Percentiles rank a stretch among this genome's conserved stretches.
Conservation (phyloP, 306 rosid genomes). For the Quercus aquifolioides region DNA sequence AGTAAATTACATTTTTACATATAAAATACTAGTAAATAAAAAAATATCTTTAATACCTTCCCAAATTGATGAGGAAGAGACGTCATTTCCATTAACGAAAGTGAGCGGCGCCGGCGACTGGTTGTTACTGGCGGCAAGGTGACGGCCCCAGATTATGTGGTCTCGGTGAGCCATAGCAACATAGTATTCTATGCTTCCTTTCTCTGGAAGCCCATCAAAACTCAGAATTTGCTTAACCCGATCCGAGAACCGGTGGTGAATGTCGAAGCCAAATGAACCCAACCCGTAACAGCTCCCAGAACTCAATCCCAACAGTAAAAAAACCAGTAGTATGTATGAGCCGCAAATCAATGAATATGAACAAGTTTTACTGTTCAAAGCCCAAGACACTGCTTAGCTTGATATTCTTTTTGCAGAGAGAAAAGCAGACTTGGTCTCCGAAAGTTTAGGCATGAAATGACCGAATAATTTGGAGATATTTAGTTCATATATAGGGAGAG, state of each 20-base stretch:
- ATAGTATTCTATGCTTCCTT: constrained; percentile 56
- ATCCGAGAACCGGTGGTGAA: constrained; percentile 74
- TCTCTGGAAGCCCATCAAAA: constrained; percentile 41
- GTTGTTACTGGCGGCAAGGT: constrained; percentile 33
- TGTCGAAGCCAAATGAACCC: constrained; percentile 53
- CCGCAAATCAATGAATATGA: too few species aligned
- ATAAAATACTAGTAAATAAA: not conserved
- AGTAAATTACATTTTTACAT: too few species aligned
- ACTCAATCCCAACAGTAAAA: constrained; percentile 21
- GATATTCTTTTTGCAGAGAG: not conserved
- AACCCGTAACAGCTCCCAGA: constrained; percentile 27
- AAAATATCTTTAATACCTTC: not conserved
- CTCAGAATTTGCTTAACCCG: constrained; percentile 58
- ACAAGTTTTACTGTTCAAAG: not conserved
- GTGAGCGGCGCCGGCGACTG: constrained; percentile 31
- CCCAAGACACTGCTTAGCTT: constrained; percentile 24
- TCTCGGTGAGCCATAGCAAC: constrained; percentile 70
- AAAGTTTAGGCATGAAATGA: too few species aligned
- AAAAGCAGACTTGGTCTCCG: too few species aligned
- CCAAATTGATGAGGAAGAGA: constrained; percentile 33
- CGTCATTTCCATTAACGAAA: constrained; percentile 50
- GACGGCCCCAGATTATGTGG: constrained; percentile 56
- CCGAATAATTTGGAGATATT: not conserved
- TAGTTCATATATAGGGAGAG: not conserved
- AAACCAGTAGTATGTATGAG: not conserved